A percentile compares a stretch with the other conserved stretches of the same genome.
phyloP scores from a whole-genome alignment of 2,329 filamentous ascomycete genomes.

The Epichloe glyceriae region DNA sequence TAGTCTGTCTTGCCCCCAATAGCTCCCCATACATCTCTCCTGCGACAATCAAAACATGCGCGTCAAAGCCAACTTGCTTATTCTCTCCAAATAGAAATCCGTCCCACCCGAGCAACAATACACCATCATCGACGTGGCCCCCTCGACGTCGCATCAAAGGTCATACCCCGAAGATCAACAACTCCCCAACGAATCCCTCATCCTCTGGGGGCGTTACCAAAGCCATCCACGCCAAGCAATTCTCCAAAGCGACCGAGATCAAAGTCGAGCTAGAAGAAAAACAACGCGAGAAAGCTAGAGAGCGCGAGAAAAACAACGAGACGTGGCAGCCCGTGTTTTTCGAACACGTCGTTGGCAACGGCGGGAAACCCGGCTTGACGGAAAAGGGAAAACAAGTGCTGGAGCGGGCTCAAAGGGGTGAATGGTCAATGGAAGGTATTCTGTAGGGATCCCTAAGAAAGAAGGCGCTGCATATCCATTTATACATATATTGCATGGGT shows the following conservation, averaged over 20 bases:
- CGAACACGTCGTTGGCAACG: constrained; percentile 42
- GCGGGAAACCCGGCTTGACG: constrained; percentile 41
- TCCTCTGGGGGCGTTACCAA: constrained; percentile 83
- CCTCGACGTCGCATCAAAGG: constrained; percentile 65
- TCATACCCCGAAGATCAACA: constrained; percentile 70
- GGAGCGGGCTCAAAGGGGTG: constrained; percentile 37
- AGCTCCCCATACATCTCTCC: neutral
- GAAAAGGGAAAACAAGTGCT: constrained; percentile 39
- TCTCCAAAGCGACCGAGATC: constrained; percentile 65
- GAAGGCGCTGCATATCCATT: neutral
- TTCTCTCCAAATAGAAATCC: constrained; percentile 17
- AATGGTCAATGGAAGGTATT: constrained; percentile 37
- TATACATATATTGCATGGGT: neutral
- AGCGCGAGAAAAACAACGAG: constrained; percentile 56
- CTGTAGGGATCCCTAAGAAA: constrained; percentile 14
- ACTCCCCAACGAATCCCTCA: constrained; percentile 77
- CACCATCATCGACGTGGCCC: constrained; percentile 78
- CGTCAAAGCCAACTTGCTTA: neutral
- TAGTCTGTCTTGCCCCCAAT: constrained; percentile 21
- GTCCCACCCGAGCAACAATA: constrained; percentile 46
- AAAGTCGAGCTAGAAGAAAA: constrained; percentile 88
- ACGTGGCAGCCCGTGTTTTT: constrained; percentile 88
- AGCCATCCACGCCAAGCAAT: constrained; percentile 75
- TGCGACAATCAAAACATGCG: neutral
- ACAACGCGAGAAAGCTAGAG: constrained; percentile 72